These are phyloP conservation scores for Suillus decipiens DNA, from an alignment of 768 basidiomycete genomes.

Conservation along the genomic window DNA sequence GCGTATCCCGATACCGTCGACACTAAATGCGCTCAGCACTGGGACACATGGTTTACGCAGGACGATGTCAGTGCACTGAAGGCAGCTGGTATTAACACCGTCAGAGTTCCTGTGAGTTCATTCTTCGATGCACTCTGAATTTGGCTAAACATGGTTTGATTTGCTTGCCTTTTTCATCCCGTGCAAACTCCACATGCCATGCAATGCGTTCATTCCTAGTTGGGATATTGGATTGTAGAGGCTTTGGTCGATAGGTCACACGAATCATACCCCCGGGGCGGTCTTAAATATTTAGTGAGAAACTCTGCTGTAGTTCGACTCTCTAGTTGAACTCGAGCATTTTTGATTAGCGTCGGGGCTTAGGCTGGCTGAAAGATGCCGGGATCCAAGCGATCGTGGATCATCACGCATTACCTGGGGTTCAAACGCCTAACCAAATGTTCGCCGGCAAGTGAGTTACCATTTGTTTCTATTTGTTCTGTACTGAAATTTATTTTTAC, in stretches of 20 bases:
- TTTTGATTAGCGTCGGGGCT: slow-evolving; percentile 55
- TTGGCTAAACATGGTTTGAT: not conserved
- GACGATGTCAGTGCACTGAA: too few relatives aligned
- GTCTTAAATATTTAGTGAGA: slow-evolving; percentile 38
- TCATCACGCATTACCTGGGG: slow-evolving; percentile 74
- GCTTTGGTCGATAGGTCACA: slow-evolving; percentile 58
- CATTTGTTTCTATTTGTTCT: not conserved
- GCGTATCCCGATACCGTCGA: too few relatives aligned
- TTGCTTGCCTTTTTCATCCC: not conserved
- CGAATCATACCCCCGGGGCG: slow-evolving; percentile 73
- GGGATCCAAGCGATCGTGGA: slow-evolving; percentile 71
- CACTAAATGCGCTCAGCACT: too few relatives aligned
- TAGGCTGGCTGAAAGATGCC: slow-evolving; percentile 57
- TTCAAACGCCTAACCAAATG: slow-evolving; percentile 56
- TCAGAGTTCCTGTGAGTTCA: too few relatives aligned
- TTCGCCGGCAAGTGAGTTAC: slow-evolving; percentile 65
- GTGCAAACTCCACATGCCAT: too few relatives aligned
- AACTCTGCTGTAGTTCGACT: not conserved
- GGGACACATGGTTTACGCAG: too few relatives aligned
- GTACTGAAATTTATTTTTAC: slow-evolving; percentile 9
- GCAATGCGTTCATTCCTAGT: slow-evolving; percentile 36
- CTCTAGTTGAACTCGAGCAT: not conserved
- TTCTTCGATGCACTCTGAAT: not conserved
- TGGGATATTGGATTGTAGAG: slow-evolving; percentile 85
- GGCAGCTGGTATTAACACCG: too few relatives aligned